A percentile compares a stretch with the other conserved stretches of the same genome.
Evolutionary conservation across 352 stramenopile genomes (phyloP).

Genomic region (Aphanomyces cochlioides): DNA sequence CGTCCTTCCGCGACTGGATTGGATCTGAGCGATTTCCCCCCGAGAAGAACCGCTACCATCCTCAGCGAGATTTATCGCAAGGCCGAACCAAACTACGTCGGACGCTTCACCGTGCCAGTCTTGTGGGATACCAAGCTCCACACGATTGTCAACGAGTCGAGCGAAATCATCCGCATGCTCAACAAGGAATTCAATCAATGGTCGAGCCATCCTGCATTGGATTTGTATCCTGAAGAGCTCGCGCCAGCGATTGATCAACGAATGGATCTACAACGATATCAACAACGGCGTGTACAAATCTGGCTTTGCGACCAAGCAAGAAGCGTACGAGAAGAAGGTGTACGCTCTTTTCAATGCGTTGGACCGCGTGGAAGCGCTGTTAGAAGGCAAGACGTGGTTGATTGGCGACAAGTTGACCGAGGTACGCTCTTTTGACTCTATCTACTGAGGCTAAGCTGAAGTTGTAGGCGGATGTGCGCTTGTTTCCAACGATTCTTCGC

Average conservation of each 20-base stretch:
- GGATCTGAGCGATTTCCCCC: slow-evolving; percentile 19
- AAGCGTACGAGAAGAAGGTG: slow-evolving; percentile 89
- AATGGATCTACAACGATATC: slow-evolving; percentile 88
- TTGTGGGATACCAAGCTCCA: slow-evolving; percentile 92
- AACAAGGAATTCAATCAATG: slow-evolving; percentile 90
- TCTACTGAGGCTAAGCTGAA: neutral
- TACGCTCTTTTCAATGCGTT: slow-evolving; percentile 75
- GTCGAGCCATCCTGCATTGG: slow-evolving; percentile 58
- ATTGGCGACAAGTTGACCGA: slow-evolving; percentile 66
- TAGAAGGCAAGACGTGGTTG: slow-evolving; percentile 69
- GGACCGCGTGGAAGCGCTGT: slow-evolving; percentile 74
- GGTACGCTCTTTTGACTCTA: slow-evolving; percentile 29
- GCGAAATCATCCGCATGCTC: slow-evolving; percentile 94
- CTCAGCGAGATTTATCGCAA: slow-evolving; percentile 87
- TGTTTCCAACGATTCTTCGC: slow-evolving; percentile 91
- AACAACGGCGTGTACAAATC: slow-evolving; percentile 90
- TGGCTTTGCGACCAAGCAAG: slow-evolving; percentile 52
- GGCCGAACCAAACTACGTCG: slow-evolving; percentile 42
- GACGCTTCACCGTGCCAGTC: slow-evolving; percentile 91
- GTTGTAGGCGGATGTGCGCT: slow-evolving; percentile 74
- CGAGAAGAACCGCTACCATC: slow-evolving; percentile 76
- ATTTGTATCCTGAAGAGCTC: slow-evolving; percentile 85
- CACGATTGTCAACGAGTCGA: slow-evolving; percentile 95
- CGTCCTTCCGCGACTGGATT: slow-evolving; percentile 28
- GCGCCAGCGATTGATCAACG: slow-evolving; percentile 80